A percentile compares a stretch with the other conserved stretches of the same genome.
These are phyloP conservation scores for Saccharum spontaneum DNA, from an alignment of 176 grass and related monocot genomes.

Conservation along the genomic window DNA sequence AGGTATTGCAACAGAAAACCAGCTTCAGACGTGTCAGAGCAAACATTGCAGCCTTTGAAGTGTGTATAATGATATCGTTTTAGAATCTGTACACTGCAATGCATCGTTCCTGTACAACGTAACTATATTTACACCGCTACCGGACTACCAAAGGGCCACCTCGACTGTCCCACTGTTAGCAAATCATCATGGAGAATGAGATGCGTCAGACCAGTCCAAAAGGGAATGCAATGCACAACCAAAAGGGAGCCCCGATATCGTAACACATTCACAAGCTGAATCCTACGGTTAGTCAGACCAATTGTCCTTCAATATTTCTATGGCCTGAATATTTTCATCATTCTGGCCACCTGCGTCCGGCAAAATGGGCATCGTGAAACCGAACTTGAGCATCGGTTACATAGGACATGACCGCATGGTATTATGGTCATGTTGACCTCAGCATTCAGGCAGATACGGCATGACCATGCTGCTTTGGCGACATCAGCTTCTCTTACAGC, in stretches of 20 bases:
- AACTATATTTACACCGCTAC: conserved; percentile 33
- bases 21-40: background rate
- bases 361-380: conserved; percentile 92
- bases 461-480: conserved; percentile 84
- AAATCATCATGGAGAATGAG: conserved; percentile 18
- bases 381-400: conserved; percentile 72
- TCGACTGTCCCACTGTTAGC: background rate
- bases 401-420: conserved; percentile 92
- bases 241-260: background rate
- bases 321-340: conserved; percentile 90
- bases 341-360: conserved; percentile 69
- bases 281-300: background rate
- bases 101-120: conserved; percentile 31
- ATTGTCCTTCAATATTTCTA: conserved; percentile 29
- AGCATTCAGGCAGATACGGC: conserved; percentile 75
- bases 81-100: conserved; percentile 21
- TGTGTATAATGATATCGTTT: background rate
- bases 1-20: background rate
- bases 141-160: background rate
- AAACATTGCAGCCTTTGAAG: background rate
- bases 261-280: background rate
- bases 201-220: background rate
- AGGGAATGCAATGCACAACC: background rate
- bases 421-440: conserved; percentile 78
- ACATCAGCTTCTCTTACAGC: conserved; percentile 83